These are phyloP conservation scores for Pyrenula massariospora DNA, from an alignment of 495 filamentous ascomycete species.

Conservation along the genomic window DNA sequence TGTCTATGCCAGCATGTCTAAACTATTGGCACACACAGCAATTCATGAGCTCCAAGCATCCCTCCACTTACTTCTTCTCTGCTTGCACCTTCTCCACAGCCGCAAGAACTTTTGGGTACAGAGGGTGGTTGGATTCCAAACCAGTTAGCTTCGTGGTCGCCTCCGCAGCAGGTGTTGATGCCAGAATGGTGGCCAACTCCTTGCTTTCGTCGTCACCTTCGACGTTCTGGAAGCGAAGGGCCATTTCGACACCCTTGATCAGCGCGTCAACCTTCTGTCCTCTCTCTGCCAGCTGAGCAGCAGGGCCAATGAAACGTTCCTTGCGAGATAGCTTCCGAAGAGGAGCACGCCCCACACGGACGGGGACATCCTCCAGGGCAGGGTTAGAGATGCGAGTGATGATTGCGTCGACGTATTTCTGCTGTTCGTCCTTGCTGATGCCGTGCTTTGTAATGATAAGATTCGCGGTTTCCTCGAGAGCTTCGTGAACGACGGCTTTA, in stretches of 20 bases:
- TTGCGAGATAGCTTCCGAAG: constrained; percentile 83
- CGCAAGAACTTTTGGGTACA: constrained; percentile 59
- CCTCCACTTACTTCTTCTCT: constrained; percentile 22
- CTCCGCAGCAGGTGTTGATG: constrained; percentile 48
- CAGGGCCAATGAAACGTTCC: constrained; percentile 92
- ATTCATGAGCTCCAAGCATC: not conserved
- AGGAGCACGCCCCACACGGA: constrained; percentile 91
- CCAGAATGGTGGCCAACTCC: constrained; percentile 73
- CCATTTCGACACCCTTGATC: constrained; percentile 69
- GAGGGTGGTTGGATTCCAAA: constrained; percentile 55
- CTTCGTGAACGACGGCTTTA: constrained; percentile 58
- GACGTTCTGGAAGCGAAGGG: constrained; percentile 86
- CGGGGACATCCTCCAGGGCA: constrained; percentile 83
- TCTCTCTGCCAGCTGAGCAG: constrained; percentile 68
- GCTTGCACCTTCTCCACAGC: constrained; percentile 70
- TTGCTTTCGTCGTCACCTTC: constrained; percentile 75
- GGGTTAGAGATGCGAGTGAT: constrained; percentile 87
- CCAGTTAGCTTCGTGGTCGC: constrained; percentile 67
- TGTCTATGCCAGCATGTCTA: too few species aligned
- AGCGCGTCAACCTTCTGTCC: constrained; percentile 59
- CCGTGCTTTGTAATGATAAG: constrained; percentile 81
- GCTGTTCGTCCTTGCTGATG: constrained; percentile 65
- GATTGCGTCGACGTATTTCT: constrained; percentile 85
- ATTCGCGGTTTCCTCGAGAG: constrained; percentile 67
- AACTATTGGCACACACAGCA: too few species aligned